phyloP scores from a whole-genome alignment of 441 rosid genomes.

The Adansonia gregorii region DNA sequence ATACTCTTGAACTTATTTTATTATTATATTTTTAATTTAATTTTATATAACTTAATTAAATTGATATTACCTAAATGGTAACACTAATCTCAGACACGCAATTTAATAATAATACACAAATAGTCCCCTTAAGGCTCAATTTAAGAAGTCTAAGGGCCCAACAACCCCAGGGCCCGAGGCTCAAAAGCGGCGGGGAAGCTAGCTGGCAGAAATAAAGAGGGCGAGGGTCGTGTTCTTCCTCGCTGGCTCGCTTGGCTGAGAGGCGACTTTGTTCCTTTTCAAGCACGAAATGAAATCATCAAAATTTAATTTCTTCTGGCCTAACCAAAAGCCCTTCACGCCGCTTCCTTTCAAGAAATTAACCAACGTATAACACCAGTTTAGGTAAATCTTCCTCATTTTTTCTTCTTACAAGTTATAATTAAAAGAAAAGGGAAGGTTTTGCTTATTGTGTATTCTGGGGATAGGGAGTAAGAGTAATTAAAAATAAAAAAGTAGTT shows the following conservation, averaged over 20 bases:
- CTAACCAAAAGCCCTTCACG: neutral
- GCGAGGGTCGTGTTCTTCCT: neutral
- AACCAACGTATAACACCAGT: neutral
- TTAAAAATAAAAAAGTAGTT: neutral
- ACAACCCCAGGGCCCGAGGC: neutral
- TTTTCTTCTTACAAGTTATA: neutral
- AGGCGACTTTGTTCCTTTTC: neutral
- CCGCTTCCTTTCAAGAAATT: neutral
- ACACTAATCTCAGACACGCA: too few species aligned
- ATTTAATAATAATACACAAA: too few species aligned
- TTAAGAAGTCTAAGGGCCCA: neutral
- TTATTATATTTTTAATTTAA: too few species aligned
- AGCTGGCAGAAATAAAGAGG: too few species aligned
- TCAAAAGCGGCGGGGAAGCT: too few species aligned
- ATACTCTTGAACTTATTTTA: too few species aligned
- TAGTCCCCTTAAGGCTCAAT: too few species aligned
- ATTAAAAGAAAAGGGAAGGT: neutral
- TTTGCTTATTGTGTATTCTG: too few species aligned
- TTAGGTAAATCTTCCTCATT: too few species aligned
- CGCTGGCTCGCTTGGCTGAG: neutral
- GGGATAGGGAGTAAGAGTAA: too few species aligned
- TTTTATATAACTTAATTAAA: too few species aligned
- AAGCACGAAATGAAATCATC: neutral
- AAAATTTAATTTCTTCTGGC: neutral
- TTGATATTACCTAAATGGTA: too few species aligned